Evolutionary conservation across 2,329 filamentous ascomycete genomes (phyloP), one percentile per base, ranked within the genome.

Genomic region (Neobulgaria alba): DNA sequence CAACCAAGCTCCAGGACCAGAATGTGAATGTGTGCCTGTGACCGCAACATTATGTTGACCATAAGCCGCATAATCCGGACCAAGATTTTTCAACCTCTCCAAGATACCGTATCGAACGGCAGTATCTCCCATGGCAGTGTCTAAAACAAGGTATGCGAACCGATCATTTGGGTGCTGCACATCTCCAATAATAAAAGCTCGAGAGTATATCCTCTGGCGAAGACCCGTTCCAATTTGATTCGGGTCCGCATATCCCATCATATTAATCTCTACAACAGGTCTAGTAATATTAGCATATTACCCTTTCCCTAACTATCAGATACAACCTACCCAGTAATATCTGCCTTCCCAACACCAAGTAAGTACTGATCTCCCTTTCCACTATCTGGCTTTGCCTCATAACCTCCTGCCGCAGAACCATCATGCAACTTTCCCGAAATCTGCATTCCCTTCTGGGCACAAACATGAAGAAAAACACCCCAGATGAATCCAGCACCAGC

Each of bases 161-260:
- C 86, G 77, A 46, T 93, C 79, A 10, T 72, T 66, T 0, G 81
- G 73, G 14, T 76, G 73, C 29, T 73, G 65, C 4, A 77, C 68
- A 55, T 84, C 76, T 36, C 78, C 88, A 33, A 95, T 67, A 54
- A 95, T 88, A 63, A 96, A 96, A 21, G 90, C 83, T 37, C 90
- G 79, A 29, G 87, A 88, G 63, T 92, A 90, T 12, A 95, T 70
- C 36, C 90, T 77, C 65, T 96, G 90, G 36, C 89, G 80, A 37
- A 96, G 68, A 16, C 90, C 90, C 2, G 79, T 80, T 33, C 90
- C 90, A 20, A 82, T 66, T 65, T 96, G 90, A 31, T 75, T 75
- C n/a, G 81, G 68, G 61, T 89, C 84, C 21, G 90, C 90, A 67
- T 95, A 95, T 46, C 89, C 89, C 72, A 90, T 92, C 59, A 95